A percentile compares a stretch with the other conserved stretches of the same genome.
Conservation (phyloP, 2,329 filamentous ascomycete genomes). For the Monilinia vaccinii-corymbosi region DNA sequence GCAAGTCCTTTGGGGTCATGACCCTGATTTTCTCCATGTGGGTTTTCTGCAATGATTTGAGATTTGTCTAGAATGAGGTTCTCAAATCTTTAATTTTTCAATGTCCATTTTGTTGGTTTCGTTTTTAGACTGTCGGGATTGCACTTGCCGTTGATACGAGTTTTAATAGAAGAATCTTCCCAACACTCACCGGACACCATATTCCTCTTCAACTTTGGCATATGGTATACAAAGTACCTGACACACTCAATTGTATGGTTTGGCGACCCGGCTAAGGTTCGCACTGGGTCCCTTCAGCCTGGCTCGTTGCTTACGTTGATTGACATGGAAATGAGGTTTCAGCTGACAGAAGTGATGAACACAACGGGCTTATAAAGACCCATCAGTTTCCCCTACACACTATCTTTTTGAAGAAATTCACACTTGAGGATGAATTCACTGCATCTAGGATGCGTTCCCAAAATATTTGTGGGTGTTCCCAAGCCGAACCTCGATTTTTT, state of each 20-base stretch:
- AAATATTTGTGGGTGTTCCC: background rate
- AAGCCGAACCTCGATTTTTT: background rate
- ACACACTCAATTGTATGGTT: background rate
- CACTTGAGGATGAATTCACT: background rate
- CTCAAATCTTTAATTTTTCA: background rate
- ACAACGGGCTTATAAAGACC: background rate
- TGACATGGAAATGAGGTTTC: background rate
- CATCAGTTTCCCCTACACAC: background rate
- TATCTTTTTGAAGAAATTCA: background rate
- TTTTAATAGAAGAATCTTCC: background rate
- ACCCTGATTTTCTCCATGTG: background rate
- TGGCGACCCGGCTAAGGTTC: background rate
- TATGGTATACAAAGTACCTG: background rate
- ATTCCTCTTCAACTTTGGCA: background rate
- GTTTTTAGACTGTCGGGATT: background rate
- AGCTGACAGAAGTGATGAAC: background rate
- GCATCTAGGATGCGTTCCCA: background rate
- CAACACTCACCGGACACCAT: background rate
- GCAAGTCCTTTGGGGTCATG: background rate
- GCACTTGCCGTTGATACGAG: background rate
- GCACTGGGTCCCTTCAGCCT: background rate
- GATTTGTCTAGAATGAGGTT: background rate
- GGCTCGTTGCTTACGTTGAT: background rate
- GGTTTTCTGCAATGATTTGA: background rate
- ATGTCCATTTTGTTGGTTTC: background rate